A percentile compares a stretch with the other conserved stretches of the same genome.
Evolutionary conservation across 768 basidiomycete genomes (phyloP).

Genomic region (Neoboletus subvelutipes): DNA sequence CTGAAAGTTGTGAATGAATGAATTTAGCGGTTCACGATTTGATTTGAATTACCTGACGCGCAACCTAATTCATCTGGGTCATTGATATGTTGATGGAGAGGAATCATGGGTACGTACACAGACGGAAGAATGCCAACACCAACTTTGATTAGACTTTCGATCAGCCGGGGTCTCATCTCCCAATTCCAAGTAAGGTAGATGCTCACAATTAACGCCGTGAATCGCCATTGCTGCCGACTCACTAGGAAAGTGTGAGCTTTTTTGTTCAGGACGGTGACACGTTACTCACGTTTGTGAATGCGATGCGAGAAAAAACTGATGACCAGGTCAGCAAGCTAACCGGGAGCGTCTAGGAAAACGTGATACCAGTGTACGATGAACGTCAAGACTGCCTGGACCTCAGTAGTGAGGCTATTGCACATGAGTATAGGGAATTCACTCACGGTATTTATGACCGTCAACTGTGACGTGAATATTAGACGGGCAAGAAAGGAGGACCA

Average conservation of each 20-base stretch:
- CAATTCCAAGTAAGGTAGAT: conserved; percentile 2
- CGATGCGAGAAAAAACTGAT: conserved; percentile 13
- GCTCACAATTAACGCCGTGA: conserved; percentile 37
- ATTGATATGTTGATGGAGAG: not conserved
- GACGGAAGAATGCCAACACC: conserved; percentile 30
- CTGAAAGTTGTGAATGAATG: conserved; percentile 18
- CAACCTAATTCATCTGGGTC: conserved; percentile 32
- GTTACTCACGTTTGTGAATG: conserved; percentile 14
- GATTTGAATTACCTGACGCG: conserved; percentile 25
- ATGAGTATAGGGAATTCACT: not conserved
- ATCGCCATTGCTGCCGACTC: conserved; percentile 29
- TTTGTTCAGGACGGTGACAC: not conserved
- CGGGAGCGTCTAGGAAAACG: not conserved
- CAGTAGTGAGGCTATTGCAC: not conserved
- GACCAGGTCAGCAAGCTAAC: not conserved
- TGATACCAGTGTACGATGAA: conserved; percentile 51
- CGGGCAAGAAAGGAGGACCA: not conserved
- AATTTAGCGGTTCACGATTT: conserved; percentile 1
- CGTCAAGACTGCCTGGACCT: conserved; percentile 45
- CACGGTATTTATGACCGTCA: conserved; percentile 35
- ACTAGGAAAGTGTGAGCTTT: conserved; percentile 14
- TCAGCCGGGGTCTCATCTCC: conserved; percentile 8
- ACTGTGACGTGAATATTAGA: conserved; percentile 11
- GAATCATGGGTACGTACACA: conserved; percentile 23
- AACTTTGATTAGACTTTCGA: conserved; percentile 16